These are phyloP conservation scores for Hypocrella siamensis DNA, from an alignment of 2,329 filamentous ascomycete species.

Conservation along the genomic window DNA sequence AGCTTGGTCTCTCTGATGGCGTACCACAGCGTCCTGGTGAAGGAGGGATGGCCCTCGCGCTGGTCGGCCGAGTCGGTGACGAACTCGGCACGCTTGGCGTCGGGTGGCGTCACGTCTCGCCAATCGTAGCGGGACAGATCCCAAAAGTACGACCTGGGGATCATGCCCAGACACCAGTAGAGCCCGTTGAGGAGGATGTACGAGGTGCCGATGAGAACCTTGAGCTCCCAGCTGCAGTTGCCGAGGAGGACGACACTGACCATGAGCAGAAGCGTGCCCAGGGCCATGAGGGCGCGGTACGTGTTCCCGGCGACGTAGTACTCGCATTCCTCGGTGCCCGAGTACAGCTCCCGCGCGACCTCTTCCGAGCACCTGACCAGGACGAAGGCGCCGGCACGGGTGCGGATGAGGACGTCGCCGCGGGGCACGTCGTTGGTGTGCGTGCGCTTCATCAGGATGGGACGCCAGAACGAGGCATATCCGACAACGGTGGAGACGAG, in stretches of 20 bases:
- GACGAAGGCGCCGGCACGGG: slow-evolving; percentile 43
- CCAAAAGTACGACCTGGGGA: slow-evolving; percentile 36
- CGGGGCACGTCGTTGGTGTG: slow-evolving; percentile 30
- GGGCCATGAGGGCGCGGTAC: slow-evolving; percentile 38
- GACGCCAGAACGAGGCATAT: slow-evolving; percentile 41
- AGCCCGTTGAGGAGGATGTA: slow-evolving; percentile 45
- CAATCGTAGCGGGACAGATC: slow-evolving; percentile 36
- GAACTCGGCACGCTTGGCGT: slow-evolving; percentile 20
- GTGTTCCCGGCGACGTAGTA: slow-evolving; percentile 31
- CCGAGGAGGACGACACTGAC: slow-evolving; percentile 42
- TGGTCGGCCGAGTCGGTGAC: slow-evolving; percentile 14
- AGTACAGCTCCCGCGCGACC: slow-evolving; percentile 46
- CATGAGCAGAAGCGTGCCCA: slow-evolving; percentile 46
- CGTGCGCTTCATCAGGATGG: slow-evolving; percentile 34
- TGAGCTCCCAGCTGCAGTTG: slow-evolving; percentile 45
- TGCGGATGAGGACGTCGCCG: slow-evolving; percentile 46
- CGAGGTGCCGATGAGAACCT: slow-evolving; percentile 39
- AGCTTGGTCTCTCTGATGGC: slow-evolving; percentile 37
- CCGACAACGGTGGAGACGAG: slow-evolving; percentile 37
- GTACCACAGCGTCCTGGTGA: slow-evolving; percentile 42
- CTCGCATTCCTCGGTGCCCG: slow-evolving; percentile 41
- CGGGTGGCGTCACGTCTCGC: slow-evolving; percentile 22
- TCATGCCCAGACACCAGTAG: slow-evolving; percentile 40
- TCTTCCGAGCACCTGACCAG: slow-evolving; percentile 41
- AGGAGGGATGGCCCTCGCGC: slow-evolving; percentile 27